Evolutionary conservation across 1,284 basidiomycete species (phyloP).

Genomic region (Heterobasidion parviporum): DNA sequence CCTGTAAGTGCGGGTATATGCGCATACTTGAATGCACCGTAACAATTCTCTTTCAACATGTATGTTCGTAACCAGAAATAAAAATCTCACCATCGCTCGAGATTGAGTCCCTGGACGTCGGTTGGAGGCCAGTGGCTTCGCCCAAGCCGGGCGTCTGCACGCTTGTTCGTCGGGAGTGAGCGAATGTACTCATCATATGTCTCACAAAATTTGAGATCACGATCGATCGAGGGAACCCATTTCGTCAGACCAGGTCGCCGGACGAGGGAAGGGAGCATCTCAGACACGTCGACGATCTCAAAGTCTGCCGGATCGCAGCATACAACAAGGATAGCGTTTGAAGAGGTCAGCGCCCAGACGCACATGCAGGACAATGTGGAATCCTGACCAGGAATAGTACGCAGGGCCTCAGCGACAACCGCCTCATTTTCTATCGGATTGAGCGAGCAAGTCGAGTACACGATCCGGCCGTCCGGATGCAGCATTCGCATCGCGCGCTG

Average conservation of each 20-base stretch:
- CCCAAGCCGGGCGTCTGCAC: slow-evolving; percentile 49
- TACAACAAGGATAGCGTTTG: neutral
- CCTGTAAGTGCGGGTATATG: slow-evolving; percentile 92
- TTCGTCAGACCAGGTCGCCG: slow-evolving; percentile 67
- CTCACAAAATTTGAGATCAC: slow-evolving; percentile 35
- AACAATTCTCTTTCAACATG: neutral
- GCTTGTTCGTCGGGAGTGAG: slow-evolving; percentile 38
- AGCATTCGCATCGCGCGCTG: slow-evolving; percentile 89
- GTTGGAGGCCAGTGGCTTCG: slow-evolving; percentile 75
- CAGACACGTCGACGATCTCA: slow-evolving; percentile 75
- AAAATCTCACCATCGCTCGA: slow-evolving; percentile 60
- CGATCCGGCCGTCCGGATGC: slow-evolving; percentile 80
- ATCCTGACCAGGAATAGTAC: slow-evolving; percentile 55
- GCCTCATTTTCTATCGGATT: slow-evolving; percentile 99
- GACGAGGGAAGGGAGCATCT: slow-evolving; percentile 62
- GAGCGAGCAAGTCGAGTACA: slow-evolving; percentile 97
- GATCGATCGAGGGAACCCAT: slow-evolving; percentile 67
- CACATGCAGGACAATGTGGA: neutral
- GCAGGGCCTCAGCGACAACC: slow-evolving; percentile 83
- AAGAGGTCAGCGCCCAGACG: neutral
- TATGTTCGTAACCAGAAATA: too few relatives aligned
- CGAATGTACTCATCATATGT: slow-evolving; percentile 49
- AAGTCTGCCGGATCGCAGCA: slow-evolving; percentile 43
- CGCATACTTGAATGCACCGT: slow-evolving; percentile 42
- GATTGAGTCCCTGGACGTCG: slow-evolving; percentile 48